A percentile compares a stretch with the other conserved stretches of the same genome.
Conservation (phyloP, 1,284 basidiomycete species). For the Microstroma glucosiphilum region DNA sequence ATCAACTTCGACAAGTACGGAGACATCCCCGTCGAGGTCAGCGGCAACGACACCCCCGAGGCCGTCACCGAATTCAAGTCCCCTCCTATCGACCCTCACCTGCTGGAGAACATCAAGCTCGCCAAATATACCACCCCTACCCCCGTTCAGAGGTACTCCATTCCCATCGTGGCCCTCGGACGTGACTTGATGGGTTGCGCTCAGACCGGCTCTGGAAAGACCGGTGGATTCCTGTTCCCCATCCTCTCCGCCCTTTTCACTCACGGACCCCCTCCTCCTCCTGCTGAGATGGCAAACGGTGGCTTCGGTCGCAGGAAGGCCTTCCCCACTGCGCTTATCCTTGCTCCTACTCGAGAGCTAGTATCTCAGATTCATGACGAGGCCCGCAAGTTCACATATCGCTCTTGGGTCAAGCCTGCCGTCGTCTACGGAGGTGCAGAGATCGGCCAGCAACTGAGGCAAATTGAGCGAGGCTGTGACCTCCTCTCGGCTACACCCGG, state of each 20-base stretch:
- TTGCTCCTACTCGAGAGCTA: conserved; percentile 95
- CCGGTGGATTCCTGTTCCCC: conserved; percentile 97
- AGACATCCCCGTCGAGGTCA: conserved; percentile 98
- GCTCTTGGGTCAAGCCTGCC: conserved; percentile 97
- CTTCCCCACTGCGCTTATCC: conserved; percentile 88
- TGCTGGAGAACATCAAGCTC: conserved; percentile 88
- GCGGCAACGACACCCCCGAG: conserved; percentile 88
- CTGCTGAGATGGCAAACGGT: conserved; percentile 55
- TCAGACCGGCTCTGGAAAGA: conserved; percentile 99
- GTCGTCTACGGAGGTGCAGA: conserved; percentile 99
- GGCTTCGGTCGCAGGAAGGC: conserved; percentile 75
- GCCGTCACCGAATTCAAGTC: conserved; percentile 79
- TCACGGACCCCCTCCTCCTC: conserved; percentile 68
- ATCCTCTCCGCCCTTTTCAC: conserved; percentile 91
- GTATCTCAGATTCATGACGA: conserved; percentile 99
- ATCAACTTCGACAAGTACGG: conserved; percentile 99
- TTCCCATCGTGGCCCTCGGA: conserved; percentile 85
- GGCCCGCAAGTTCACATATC: conserved; percentile 97
- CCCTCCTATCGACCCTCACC: conserved; percentile 83
- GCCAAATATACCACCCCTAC: conserved; percentile 92
- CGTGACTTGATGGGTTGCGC: conserved; percentile 99
- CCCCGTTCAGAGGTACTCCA: conserved; percentile 98
- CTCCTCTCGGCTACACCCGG: conserved; percentile 96
- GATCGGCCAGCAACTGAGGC: conserved; percentile 87
- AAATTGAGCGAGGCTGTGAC: conserved; percentile 94